These are phyloP conservation scores for Saccharomycopsis guyanensis DNA, from an alignment of 805 yeast species.

Conservation along the genomic window DNA sequence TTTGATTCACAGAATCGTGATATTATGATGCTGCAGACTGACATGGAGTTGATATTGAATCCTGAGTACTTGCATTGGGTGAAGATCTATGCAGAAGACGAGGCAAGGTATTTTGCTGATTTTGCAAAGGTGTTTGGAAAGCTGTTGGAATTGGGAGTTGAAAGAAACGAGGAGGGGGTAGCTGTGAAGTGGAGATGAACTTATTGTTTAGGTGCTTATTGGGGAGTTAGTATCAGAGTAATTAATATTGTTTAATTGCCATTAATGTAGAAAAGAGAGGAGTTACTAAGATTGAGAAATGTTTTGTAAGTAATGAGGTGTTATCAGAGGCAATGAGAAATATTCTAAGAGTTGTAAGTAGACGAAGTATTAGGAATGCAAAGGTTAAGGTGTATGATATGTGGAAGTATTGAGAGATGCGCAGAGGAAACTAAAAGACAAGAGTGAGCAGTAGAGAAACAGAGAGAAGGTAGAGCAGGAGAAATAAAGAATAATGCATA, in stretches of 20 bases:
- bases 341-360: too few species aligned
- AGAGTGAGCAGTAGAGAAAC: too few species aligned
- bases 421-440: too few species aligned
- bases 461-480: too few species aligned
- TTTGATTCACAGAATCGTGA: conserved; percentile 29
- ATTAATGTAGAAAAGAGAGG: too few species aligned
- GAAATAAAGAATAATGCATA: too few species aligned
- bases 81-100: conserved; percentile 33
- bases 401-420: too few species aligned
- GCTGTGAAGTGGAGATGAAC: conserved; percentile 10
- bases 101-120: conserved; percentile 29
- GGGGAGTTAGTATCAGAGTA: not conserved
- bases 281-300: too few species aligned
- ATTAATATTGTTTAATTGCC: not conserved
- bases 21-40: conserved; percentile 43
- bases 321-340: too few species aligned
- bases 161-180: conserved; percentile 16
- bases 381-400: too few species aligned
- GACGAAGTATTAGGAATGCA: too few species aligned
- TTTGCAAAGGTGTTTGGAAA: conserved; percentile 37
- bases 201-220: not conserved
- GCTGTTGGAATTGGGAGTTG: conserved; percentile 35
- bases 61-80: conserved; percentile 32
- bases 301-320: too few species aligned
- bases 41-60: conserved; percentile 34